A percentile compares a stretch with the other conserved stretches of the same genome.
These are phyloP conservation scores for Leucogyrophana mollusca DNA, from an alignment of 768 basidiomycete genomes.

Conservation along the genomic window DNA sequence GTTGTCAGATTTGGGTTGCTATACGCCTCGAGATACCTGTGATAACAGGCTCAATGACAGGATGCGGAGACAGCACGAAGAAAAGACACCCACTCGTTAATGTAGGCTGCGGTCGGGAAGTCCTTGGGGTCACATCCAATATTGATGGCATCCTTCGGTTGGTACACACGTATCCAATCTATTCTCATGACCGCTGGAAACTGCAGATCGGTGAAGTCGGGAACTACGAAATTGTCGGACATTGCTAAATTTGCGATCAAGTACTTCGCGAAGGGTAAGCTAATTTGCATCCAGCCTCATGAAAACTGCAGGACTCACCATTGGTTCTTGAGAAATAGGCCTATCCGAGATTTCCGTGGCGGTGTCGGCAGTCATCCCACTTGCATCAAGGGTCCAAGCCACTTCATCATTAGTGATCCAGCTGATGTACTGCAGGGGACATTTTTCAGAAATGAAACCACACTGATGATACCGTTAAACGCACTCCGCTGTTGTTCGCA, in stretches of 20 bases:
- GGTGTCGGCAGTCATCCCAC: conserved; percentile 58
- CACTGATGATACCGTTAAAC: no score
- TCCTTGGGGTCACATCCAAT: conserved; percentile 81
- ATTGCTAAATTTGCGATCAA: conserved; percentile 85
- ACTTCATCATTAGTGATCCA: conserved; percentile 68
- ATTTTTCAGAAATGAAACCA: not conserved
- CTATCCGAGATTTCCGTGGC: conserved; percentile 61
- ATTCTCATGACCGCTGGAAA: conserved; percentile 78
- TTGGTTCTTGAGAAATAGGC: conserved; percentile 79
- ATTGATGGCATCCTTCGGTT: conserved; percentile 65
- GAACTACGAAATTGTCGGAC: conserved; percentile 73
- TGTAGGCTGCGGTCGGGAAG: conserved; percentile 82
- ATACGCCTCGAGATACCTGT: conserved; percentile 67
- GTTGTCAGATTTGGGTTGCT: conserved; percentile 79
- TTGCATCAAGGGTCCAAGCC: conserved; percentile 68
- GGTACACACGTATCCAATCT: conserved; percentile 92
- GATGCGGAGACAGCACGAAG: not conserved
- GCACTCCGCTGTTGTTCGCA: not conserved
- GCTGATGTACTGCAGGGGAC: conserved; percentile 60
- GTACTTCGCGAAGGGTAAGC: conserved; percentile 47
- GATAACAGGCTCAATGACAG: not conserved
- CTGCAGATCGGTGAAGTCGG: conserved; percentile 67
- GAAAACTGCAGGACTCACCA: conserved; percentile 45
- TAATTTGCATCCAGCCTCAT: not conserved
- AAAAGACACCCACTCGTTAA: conserved; percentile 55